Base-by-base conservation (phyloP, 2,329 filamentous ascomycete species). In the Whalleya microplaca region DNA sequence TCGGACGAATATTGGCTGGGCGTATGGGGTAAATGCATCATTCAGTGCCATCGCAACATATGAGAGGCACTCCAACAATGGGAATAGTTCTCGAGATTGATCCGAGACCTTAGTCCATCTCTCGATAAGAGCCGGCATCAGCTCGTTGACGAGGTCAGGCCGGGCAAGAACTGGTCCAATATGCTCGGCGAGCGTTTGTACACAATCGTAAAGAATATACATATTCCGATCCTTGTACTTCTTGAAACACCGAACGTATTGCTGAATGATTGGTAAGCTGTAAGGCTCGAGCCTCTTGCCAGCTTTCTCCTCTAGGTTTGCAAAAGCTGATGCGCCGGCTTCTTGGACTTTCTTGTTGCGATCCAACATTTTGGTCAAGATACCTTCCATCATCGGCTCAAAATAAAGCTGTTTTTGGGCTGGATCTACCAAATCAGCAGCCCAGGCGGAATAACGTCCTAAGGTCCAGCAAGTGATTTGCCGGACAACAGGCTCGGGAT, bases 211-310 rank as follows among this genome's bases (percentile, higher is more conserved):
- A 32, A 99, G 84, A 52, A 98, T 96, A 78, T 96, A 97, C 86
- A 98, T 97, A 78, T 99, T 99, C 69, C 92, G 89, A 75, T 98
- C 94, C 81, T 99, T 98, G 84, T 98, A 99, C 75, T 90, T 92
- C 51, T 81, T 84, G 75, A 99, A 99, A 74, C 95, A 99, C 58
- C 84, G 82, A 50, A 97, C 92, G 69, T 94, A 98, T 72, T 98
- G 95, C 59, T 88, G 88, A 51, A 98, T 85, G 67, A 99, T 98
- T 21, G 93, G 91, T 23, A 88, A 84, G 67, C 91, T 93, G 76
- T 97, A 99, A 0, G 91, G 91, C 62, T 88, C 86, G 42, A 99
- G 78, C 59, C 88, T 83, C 61, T 86, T 86, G 56, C 91, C 91
- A 0, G 95, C 91, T 73, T 96, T 96, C 72, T 98, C 95, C 73